Conservation (phyloP, 805 yeast species). For the Pichia sporocuriosa region DNA sequence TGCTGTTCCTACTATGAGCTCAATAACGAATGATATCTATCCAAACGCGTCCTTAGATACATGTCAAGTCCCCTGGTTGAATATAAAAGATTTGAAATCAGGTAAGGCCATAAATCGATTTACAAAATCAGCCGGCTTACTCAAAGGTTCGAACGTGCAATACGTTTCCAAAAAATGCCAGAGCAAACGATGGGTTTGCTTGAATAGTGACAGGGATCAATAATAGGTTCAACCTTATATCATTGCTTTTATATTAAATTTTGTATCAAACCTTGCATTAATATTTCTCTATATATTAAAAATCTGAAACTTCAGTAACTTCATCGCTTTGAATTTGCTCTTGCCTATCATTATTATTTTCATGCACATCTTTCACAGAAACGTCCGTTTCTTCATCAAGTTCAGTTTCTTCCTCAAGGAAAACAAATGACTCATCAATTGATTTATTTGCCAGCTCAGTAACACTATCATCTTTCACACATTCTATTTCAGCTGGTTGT, state of each 20-base stretch:
- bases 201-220: neutral
- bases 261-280: neutral
- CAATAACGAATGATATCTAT: slow-evolving; percentile 2
- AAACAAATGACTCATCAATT: neutral
- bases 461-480: too few relatives aligned
- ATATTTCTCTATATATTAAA: neutral
- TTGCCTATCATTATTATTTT: neutral
- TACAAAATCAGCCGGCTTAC: slow-evolving; percentile 5
- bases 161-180: slow-evolving; percentile 8
- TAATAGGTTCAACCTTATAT: too few relatives aligned
- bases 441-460: too few relatives aligned
- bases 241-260: too few relatives aligned
- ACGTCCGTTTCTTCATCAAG: slow-evolving; percentile 4
- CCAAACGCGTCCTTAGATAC: slow-evolving; percentile 4
- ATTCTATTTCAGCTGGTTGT: neutral
- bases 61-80: slow-evolving; percentile 12
- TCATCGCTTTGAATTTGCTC: neutral
- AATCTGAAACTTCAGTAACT: neutral
- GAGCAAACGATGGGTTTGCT: slow-evolving; percentile 11
- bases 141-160: slow-evolving; percentile 11
- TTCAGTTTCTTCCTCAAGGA: slow-evolving; percentile 8
- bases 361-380: neutral
- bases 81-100: slow-evolving; percentile 9
- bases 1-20: slow-evolving; percentile 7
- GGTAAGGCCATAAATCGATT: slow-evolving; percentile 7